Conservation (phyloP, 352 stramenopile genomes). For the Phytophthora litchii region DNA sequence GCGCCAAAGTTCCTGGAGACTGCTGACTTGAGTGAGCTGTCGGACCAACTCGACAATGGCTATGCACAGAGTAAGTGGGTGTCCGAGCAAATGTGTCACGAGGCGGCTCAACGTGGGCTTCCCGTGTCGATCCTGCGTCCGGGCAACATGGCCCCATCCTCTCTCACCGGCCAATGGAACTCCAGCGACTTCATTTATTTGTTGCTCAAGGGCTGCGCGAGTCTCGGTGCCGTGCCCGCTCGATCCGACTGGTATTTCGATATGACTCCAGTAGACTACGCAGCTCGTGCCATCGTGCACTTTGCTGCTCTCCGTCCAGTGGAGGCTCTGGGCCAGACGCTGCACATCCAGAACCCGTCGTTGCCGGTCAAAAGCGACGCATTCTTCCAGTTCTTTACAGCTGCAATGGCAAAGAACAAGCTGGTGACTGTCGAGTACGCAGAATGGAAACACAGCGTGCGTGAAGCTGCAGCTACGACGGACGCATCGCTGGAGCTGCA, state of each 20-base stretch:
- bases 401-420: slow-evolving; percentile 31
- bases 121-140: slow-evolving; percentile 88
- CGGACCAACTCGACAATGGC: slow-evolving; percentile 74
- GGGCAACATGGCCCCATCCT: slow-evolving; percentile 89
- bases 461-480: slow-evolving; percentile 34
- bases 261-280: slow-evolving; percentile 93
- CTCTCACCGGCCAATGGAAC: slow-evolving; percentile 80
- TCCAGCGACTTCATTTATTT: slow-evolving; percentile 91
- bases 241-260: slow-evolving; percentile 86
- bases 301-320: slow-evolving; percentile 64
- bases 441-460: slow-evolving; percentile 44
- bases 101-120: slow-evolving; percentile 78
- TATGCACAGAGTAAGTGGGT: slow-evolving; percentile 94
- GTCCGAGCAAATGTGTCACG: slow-evolving; percentile 86
- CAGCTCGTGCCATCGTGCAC: slow-evolving; percentile 83
- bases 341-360: slow-evolving; percentile 76
- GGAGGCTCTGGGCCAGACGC: slow-evolving; percentile 63
- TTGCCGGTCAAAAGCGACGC: slow-evolving; percentile 45
- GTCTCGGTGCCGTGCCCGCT: slow-evolving; percentile 61
- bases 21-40: slow-evolving; percentile 58
- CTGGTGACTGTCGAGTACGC: slow-evolving; percentile 40
- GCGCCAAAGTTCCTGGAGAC: slow-evolving; percentile 51
- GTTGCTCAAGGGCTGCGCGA: slow-evolving; percentile 81
- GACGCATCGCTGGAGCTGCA: slow-evolving; percentile 46
- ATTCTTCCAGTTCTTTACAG: slow-evolving; percentile 57